Evolutionary conservation across 2,329 filamentous ascomycete genomes (phyloP).

Genomic region (Phyllosticta ampelicida): DNA sequence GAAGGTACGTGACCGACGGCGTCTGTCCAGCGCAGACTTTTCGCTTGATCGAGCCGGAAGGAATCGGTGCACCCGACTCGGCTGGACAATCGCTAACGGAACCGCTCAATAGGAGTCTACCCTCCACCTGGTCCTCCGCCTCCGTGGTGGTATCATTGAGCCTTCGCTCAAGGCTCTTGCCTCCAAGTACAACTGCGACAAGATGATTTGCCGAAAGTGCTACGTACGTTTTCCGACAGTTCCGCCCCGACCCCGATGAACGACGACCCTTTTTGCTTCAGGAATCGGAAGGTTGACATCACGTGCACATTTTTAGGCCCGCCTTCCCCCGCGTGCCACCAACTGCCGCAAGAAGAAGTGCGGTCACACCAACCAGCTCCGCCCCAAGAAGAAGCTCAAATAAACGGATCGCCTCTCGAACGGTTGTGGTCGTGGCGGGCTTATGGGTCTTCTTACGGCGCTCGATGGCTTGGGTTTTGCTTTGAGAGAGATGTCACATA

Average conservation of each 20-base stretch:
- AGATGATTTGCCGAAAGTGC: conserved; percentile 99
- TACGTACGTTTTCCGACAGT: conserved; percentile 56
- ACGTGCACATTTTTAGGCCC: conserved; percentile 38
- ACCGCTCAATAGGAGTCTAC: conserved; percentile 67
- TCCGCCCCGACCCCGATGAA: neutral
- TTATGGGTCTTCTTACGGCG: conserved; percentile 13
- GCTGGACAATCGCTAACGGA: conserved; percentile 4
- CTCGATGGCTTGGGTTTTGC: conserved; percentile 8
- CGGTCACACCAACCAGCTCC: conserved; percentile 99
- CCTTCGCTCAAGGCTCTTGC: conserved; percentile 96
- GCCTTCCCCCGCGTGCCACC: conserved; percentile 94
- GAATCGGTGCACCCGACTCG: neutral
- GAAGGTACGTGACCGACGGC: conserved; percentile 59
- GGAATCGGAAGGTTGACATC: neutral
- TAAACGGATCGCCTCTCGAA: conserved; percentile 44
- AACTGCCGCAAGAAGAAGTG: conserved; percentile 99
- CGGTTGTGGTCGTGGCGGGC: conserved; percentile 19
- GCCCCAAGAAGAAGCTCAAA: conserved; percentile 99
- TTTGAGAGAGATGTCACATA: conserved; percentile 11
- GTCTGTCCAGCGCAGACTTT: neutral
- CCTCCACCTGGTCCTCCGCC: conserved; percentile 95
- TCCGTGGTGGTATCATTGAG: conserved; percentile 96
- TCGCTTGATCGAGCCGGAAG: neutral
- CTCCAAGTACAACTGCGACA: conserved; percentile 99
- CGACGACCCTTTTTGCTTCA: neutral